phyloP scores from a whole-genome alignment of 345 rosid genomes.

The Viola odorata region DNA sequence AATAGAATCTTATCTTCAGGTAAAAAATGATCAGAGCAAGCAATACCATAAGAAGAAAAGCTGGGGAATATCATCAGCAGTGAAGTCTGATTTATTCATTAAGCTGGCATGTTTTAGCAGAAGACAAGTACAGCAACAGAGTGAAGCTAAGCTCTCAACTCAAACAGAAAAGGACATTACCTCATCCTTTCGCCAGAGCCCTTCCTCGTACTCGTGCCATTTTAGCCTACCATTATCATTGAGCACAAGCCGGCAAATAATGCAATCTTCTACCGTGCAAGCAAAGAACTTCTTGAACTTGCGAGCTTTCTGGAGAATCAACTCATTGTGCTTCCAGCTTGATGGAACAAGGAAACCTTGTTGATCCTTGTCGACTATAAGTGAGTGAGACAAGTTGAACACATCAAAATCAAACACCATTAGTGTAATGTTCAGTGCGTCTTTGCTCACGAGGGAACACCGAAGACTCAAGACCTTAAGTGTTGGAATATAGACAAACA shows the following conservation, averaged over 20 bases:
- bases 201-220: constrained; percentile 3
- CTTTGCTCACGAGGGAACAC: neutral
- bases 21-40: too few relatives aligned
- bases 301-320: neutral
- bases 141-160: too few relatives aligned
- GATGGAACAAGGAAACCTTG: neutral
- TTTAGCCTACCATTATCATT: neutral
- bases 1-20: too few relatives aligned
- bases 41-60: too few relatives aligned
- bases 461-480: constrained; percentile 17
- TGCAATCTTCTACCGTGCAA: neutral
- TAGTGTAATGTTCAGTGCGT: constrained; percentile 7
- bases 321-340: neutral
- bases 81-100: too few relatives aligned
- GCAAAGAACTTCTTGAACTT: constrained; percentile 1
- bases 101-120: too few relatives aligned
- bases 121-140: too few relatives aligned
- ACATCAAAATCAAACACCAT: constrained; percentile 7
- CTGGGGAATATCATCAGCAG: too few relatives aligned
- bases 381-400: constrained; percentile 1
- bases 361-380: neutral
- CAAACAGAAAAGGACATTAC: constrained; percentile 8
- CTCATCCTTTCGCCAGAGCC: constrained; percentile 9
- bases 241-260: constrained; percentile 1
- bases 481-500: neutral